phyloP scores from a whole-genome alignment of 805 yeast genomes.

The Hagleromyces aurorensis region DNA sequence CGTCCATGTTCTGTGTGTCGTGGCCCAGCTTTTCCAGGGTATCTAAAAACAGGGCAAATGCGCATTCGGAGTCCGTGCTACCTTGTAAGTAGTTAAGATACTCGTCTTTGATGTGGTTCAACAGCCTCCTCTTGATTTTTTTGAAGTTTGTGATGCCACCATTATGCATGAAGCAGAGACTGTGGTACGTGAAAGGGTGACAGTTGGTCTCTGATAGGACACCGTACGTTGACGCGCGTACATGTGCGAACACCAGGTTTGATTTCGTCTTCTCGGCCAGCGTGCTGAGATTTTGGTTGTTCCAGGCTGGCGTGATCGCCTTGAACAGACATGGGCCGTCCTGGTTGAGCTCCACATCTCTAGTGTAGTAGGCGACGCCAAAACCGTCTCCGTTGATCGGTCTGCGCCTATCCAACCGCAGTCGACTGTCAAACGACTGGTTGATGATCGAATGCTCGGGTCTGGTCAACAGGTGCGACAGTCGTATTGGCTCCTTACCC shows the following conservation, averaged over 20 bases:
- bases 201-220: conserved; percentile 91
- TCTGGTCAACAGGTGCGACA: conserved; percentile 79
- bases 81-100: conserved; percentile 82
- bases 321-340: conserved; percentile 86
- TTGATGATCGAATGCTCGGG: conserved; percentile 97
- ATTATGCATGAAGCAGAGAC: conserved; percentile 94
- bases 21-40: conserved; percentile 66
- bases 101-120: conserved; percentile 68
- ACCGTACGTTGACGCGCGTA: conserved; percentile 93
- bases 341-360: conserved; percentile 43
- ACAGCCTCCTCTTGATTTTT: conserved; percentile 62
- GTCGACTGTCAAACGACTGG: conserved; percentile 86
- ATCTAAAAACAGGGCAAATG: conserved; percentile 82
- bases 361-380: conserved; percentile 87
- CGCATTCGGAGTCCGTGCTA: conserved; percentile 92
- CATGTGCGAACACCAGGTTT: conserved; percentile 84
- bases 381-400: conserved; percentile 98
- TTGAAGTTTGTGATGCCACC: conserved; percentile 78
- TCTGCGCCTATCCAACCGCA: conserved; percentile 76
- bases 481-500: conserved; percentile 79
- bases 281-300: conserved; percentile 80
- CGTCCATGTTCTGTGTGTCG: conserved; percentile 47
- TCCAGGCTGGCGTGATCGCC: conserved; percentile 98
- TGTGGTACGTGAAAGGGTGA: conserved; percentile 88
- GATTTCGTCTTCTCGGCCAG: conserved; percentile 85